These are phyloP conservation scores for Manihot esculenta DNA, from an alignment of 441 rosid genomes.

Conservation along the genomic window DNA sequence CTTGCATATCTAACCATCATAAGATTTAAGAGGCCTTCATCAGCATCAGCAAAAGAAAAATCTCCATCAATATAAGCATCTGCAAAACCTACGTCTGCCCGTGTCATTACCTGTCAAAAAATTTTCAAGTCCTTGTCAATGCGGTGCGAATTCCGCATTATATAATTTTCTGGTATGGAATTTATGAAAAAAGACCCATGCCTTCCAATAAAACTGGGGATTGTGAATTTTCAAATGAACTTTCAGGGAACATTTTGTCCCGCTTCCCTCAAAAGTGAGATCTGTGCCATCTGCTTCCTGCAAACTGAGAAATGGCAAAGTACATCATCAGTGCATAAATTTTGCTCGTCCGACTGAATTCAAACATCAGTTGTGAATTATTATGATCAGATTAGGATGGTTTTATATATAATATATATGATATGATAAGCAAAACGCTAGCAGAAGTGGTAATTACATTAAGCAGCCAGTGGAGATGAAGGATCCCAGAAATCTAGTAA, in stretches of 20 bases:
- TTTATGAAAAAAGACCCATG: conserved; percentile 7
- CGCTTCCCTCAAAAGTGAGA: conserved; percentile 48
- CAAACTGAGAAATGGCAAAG: conserved; percentile 32
- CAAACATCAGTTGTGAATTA: no score
- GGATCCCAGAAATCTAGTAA: neutral
- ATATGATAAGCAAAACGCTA: no score
- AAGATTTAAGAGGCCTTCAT: conserved; percentile 63
- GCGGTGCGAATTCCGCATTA: no score
- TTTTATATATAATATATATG: no score
- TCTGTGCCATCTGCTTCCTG: conserved; percentile 70
- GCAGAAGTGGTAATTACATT: neutral
- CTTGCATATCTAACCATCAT: conserved; percentile 45
- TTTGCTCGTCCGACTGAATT: no score
- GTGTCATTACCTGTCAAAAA: conserved; percentile 61
- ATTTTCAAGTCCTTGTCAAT: neutral
- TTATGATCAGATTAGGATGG: no score
- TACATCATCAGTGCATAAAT: no score
- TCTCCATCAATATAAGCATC: conserved; percentile 84
- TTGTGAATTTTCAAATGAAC: conserved; percentile 50
- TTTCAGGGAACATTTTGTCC: conserved; percentile 33
- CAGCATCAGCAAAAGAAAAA: conserved; percentile 69
- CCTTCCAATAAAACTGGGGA: conserved; percentile 94
- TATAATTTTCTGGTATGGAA: no score
- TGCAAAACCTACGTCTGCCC: conserved; percentile 91
- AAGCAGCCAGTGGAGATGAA: conserved; percentile 16